Evolutionary conservation across 2,329 filamentous ascomycete species (phyloP), one percentile per base, ranked within the genome.

Genomic region (Fusarium humuli): DNA sequence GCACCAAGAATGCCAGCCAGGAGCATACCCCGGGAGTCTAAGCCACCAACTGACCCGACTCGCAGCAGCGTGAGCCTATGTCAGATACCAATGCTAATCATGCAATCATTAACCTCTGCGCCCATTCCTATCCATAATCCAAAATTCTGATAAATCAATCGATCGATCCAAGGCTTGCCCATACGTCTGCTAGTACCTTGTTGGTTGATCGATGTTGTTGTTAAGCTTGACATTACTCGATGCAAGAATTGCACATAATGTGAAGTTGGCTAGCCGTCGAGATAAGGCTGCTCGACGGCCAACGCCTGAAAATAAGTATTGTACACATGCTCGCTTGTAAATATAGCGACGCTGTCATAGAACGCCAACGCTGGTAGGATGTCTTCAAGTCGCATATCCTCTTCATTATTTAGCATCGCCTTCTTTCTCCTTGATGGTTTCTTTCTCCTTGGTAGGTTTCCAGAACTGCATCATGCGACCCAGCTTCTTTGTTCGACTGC

Each of bases 381-480:
- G 62, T 46, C 45, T 61, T 65, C 42, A 41, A 50, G 32, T 57
- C 52, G 44, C 25, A 53, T 40, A 48, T 54, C 20, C 34, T 54
- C 27, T 48, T 57, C 32, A 58, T 58, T 72, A 78, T n/a, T 73
- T 70, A 37, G 79, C 56, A 34, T 76, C 64, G 5, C 64, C 71
- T 40, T 81, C 77, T 69, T 86, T 85, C 42, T 82, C 78, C 65
- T 86, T 85, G 76, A 86, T 89, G 14, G 85, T 83, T 29, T 81
- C 77, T 67, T 86, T 85, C 45, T 82, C 78, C 66, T 86, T 85
- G 75, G 86, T 89, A 12, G 85, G 83, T 80, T 91, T 93, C 91
- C 91, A 94, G 78, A 94, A 94, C 73, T 91, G 89, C 85, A 94
- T 89, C 82, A 94, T 85, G 54, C 91, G 90, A 77, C 92, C 91